phyloP scores from a whole-genome alignment of 768 basidiomycete species.

The Trametes maxima region DNA sequence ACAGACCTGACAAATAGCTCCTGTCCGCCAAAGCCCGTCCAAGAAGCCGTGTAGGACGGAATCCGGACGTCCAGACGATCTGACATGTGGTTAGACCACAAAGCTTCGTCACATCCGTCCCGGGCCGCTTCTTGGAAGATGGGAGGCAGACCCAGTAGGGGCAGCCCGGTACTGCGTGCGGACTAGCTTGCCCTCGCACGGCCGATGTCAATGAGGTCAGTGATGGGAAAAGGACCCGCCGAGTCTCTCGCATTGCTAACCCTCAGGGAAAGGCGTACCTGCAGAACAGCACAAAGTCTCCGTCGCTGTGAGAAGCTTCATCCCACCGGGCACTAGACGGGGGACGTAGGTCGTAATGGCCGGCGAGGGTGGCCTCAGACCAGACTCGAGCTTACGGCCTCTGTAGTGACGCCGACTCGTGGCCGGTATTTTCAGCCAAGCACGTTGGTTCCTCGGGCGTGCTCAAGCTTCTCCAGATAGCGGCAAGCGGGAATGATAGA shows the following conservation, averaged over 20 bases:
- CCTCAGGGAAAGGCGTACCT: not conserved
- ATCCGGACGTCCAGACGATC: no score
- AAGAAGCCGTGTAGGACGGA: no score
- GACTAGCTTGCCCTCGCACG: no score
- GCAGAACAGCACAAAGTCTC: not conserved
- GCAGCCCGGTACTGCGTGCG: no score
- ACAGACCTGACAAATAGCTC: no score
- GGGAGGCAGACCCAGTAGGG: no score
- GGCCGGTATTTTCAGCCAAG: constrained; percentile 14
- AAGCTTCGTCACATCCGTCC: no score
- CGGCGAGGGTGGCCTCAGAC: not conserved
- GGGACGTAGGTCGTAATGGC: not conserved
- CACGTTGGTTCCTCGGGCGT: constrained; percentile 5
- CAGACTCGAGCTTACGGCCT: not conserved
- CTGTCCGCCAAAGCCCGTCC: no score
- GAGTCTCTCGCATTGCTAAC: not conserved
- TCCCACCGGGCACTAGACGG: constrained; percentile 3
- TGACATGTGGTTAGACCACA: no score
- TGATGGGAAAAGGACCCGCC: not conserved
- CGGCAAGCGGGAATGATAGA: constrained; percentile 13
- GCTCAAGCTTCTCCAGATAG: constrained; percentile 16
- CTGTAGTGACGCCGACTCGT: not conserved
- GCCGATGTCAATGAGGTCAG: no score
- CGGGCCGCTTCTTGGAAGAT: no score
- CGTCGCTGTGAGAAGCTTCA: not conserved